Base-by-base conservation (phyloP, 1,139 yeast species). In the Hanseniaspora sp. region DNA sequence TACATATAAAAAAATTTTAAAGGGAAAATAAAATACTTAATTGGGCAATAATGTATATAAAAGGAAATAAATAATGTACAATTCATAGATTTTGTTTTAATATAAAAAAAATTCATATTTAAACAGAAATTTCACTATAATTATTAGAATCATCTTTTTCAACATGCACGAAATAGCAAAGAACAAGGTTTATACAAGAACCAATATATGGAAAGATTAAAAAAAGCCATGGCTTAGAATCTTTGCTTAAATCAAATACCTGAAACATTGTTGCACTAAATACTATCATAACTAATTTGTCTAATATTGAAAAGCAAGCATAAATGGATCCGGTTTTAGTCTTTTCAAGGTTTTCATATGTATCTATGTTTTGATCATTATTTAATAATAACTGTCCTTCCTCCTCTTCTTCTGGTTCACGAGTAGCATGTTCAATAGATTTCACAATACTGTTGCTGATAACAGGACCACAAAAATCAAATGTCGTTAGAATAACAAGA, bases 261-360 rank as follows among this genome's bases (percentile, higher is more conserved):
- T 51, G 54, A 34, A 44, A 51, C 28, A 51, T 17, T 8, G 34
- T 5, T 2, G 48, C 39, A 7, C n/a, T 7, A 11, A 31, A 31
- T 8, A 51, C 1, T 6, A 38, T 43, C 13, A 15, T 7, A 7
- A 35, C 13, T 1, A 51, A 12, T 31, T 38, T 51, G 8, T 51
- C 44, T 34, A 44, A 35, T n/a, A 51, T 51, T 13, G 54, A 44
- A 17, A 31, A 38, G 12, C 54, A 51, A 2, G 54, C 46, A 38
- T 35, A 44, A 2, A 51, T 31, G 7, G 41, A 31, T 12, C 47
- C 53, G 13, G 38, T 37, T 43, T 49, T 49, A 2, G 28, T 13
- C 17, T 48, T 33, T n/a, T 18, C n/a, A 6, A 38, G 17, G 11
- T 47, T 43, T 17, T 17, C 17, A 18, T 30, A 12, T 30, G 38